Evolutionary conservation across 1,284 basidiomycete genomes (phyloP).

Genomic region (Marasmius oreades): DNA sequence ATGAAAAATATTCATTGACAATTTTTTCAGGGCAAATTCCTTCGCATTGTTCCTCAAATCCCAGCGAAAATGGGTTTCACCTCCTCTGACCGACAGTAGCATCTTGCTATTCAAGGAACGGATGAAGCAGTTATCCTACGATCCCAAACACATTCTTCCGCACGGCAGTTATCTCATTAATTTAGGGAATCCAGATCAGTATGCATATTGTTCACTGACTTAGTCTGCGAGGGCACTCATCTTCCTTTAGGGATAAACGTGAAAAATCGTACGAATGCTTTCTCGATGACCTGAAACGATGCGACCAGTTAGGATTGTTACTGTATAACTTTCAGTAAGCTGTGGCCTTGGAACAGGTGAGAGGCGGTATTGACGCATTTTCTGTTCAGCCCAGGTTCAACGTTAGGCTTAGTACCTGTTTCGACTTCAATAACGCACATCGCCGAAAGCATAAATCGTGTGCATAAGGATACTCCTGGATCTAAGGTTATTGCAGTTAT

Average conservation of each 20-base stretch:
- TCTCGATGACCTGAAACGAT: constrained; percentile 79
- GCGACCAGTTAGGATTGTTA: constrained; percentile 71
- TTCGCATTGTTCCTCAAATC: constrained; percentile 85
- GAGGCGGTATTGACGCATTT: background rate
- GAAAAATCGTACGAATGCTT: constrained; percentile 80
- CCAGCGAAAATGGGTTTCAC: constrained; percentile 76
- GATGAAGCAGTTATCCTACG: constrained; percentile 58
- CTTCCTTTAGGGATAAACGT: constrained; percentile 56
- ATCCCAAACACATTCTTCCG: constrained; percentile 60
- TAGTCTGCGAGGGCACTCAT: background rate
- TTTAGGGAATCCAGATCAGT: constrained; percentile 78
- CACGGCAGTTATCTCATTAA: constrained; percentile 88
- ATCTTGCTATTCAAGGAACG: constrained; percentile 53
- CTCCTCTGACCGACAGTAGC: constrained; percentile 48
- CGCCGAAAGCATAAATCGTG: constrained; percentile 73
- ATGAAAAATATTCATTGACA: background rate
- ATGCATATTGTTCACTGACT: constrained; percentile 22
- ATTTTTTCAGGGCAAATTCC: constrained; percentile 60
- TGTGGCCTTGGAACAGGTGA: constrained; percentile 13
- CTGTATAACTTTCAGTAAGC: constrained; percentile 87
- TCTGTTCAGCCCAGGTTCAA: constrained; percentile 70
- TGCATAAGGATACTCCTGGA: constrained; percentile 59
- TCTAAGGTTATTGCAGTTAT: constrained; percentile 63
- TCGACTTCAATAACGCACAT: constrained; percentile 65
- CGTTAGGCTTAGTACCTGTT: constrained; percentile 63